Evolutionary conservation across 768 basidiomycete genomes (phyloP).

Genomic region (Rhizopogon rudus): DNA sequence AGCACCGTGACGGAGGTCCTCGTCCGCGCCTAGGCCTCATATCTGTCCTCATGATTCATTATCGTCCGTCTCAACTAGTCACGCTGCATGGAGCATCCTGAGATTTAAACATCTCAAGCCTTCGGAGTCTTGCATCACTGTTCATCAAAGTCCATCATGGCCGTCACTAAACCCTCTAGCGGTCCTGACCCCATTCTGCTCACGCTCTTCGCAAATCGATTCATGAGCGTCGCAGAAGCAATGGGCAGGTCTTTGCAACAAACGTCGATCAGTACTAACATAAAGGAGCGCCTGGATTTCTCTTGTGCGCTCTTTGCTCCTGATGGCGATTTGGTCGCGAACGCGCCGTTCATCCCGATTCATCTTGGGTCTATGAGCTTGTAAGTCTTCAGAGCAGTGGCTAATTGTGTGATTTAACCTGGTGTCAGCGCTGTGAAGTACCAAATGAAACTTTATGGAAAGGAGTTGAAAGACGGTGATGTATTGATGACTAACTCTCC

Average conservation of each 20-base stretch:
- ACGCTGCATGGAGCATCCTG: background rate
- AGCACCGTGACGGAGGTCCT: background rate
- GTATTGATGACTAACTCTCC: conserved; percentile 93
- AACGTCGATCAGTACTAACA: conserved; percentile 88
- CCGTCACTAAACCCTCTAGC: conserved; percentile 14
- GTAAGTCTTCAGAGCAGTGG: conserved; percentile 38
- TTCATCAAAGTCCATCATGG: conserved; percentile 10
- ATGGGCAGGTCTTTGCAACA: conserved; percentile 91
- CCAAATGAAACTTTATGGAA: conserved; percentile 75
- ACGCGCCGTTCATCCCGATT: conserved; percentile 88
- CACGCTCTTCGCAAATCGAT: conserved; percentile 91
- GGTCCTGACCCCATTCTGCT: conserved; percentile 82
- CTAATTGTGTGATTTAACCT: background rate
- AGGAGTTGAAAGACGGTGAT: conserved; percentile 79
- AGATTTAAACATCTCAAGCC: background rate
- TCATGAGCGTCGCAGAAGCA: conserved; percentile 96
- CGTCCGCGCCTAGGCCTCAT: background rate
- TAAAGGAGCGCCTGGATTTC: conserved; percentile 94
- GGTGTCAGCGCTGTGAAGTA: conserved; percentile 72
- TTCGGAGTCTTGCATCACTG: background rate
- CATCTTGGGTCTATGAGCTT: conserved; percentile 90
- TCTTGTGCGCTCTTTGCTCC: conserved; percentile 94
- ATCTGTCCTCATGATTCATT: background rate
- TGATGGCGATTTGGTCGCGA: conserved; percentile 92
- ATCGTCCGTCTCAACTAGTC: background rate